A percentile compares a stretch with the other conserved stretches of the same genome.
phyloP scores from a whole-genome alignment of 306 rosid species.

The Ormosia emarginata region DNA sequence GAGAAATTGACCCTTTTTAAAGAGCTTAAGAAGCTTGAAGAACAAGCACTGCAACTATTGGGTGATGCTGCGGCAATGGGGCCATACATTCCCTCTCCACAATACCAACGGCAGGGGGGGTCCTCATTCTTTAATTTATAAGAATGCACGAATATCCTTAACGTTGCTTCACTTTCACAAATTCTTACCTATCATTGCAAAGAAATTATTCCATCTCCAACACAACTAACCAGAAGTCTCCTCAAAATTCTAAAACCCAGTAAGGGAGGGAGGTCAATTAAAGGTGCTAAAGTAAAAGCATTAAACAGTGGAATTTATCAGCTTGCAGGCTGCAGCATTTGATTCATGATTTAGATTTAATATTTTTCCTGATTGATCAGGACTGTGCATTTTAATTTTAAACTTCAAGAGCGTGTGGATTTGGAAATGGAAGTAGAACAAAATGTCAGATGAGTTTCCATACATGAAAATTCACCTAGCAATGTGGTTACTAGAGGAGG shows the following conservation, averaged over 20 bases:
- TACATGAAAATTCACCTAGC: no score
- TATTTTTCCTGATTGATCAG: neutral
- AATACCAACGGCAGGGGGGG: neutral
- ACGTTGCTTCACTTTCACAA: constrained; percentile 10
- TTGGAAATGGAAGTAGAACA: no score
- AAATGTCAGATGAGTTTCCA: no score
- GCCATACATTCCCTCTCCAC: neutral
- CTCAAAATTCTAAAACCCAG: neutral
- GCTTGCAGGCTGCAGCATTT: neutral
- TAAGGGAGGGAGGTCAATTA: neutral
- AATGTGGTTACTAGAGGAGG: no score
- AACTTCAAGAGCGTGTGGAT: neutral
- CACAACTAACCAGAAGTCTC: neutral
- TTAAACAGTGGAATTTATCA: neutral
- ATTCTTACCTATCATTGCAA: neutral
- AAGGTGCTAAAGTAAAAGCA: neutral
- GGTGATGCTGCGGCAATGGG: neutral
- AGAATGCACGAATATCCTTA: neutral
- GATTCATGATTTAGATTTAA: neutral
- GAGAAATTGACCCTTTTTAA: constrained; percentile 16
- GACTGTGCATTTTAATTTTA: neutral
- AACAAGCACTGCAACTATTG: constrained; percentile 17
- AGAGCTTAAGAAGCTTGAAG: constrained; percentile 13
- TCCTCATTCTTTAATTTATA: neutral
- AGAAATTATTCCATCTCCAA: neutral